These are phyloP conservation scores for Chlorella sp. DNA, from an alignment of 139 green algal species.

Conservation along the genomic window DNA sequence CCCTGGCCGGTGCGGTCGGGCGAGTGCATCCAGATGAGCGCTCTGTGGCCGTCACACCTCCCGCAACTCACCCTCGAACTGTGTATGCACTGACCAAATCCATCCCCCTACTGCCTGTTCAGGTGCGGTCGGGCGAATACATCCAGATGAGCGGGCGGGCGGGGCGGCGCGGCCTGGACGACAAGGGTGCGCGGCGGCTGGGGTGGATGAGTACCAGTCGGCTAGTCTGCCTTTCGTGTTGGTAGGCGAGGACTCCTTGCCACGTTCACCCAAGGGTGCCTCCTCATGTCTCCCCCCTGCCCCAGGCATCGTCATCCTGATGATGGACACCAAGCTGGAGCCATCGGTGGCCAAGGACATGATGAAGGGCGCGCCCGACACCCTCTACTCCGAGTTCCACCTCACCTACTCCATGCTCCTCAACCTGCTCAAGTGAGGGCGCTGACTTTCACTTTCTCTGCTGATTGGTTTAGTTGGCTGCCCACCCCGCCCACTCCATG, in stretches of 20 bases:
- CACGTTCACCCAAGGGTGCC: too few species aligned
- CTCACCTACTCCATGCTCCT: conserved; percentile 88
- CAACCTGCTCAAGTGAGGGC: conserved; percentile 68
- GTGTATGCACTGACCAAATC: too few species aligned
- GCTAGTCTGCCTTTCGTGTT: too few species aligned
- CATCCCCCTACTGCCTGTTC: background rate
- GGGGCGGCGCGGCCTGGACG: conserved; percentile 79
- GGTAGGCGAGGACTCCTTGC: too few species aligned
- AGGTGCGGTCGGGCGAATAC: conserved; percentile 77
- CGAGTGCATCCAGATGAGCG: conserved; percentile 93
- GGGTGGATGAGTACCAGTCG: too few species aligned
- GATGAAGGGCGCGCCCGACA: conserved; percentile 72
- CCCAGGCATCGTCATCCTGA: conserved; percentile 87
- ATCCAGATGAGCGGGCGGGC: conserved; percentile 91
- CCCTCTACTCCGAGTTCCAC: conserved; percentile 81
- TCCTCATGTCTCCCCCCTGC: too few species aligned
- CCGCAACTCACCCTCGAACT: too few species aligned
- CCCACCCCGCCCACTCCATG: conserved; percentile 84
- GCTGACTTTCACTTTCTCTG: background rate
- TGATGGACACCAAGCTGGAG: conserved; percentile 89
- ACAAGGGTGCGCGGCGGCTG: conserved; percentile 46
- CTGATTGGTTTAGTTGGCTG: background rate
- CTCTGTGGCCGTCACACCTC: conserved; percentile 64
- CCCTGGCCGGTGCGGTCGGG: conserved; percentile 55
- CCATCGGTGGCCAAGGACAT: conserved; percentile 66